Evolutionary conservation across 345 rosid species (phyloP).

Genomic region (Xanthoceras sorbifolium): DNA sequence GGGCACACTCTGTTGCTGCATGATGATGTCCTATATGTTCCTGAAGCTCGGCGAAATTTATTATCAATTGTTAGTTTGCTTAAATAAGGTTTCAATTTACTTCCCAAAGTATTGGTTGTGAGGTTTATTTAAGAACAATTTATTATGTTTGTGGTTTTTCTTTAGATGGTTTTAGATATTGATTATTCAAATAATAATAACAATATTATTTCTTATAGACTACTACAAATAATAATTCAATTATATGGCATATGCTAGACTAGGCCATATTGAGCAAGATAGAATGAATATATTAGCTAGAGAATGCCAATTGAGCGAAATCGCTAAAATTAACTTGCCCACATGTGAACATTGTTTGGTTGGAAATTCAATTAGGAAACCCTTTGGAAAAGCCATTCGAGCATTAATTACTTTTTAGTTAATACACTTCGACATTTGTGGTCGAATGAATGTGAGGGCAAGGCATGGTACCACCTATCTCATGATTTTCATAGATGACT

Average conservation of each 20-base stretch:
- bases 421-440: constrained; percentile 9
- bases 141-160: too few relatives aligned
- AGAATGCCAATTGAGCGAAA: neutral
- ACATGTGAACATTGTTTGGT: constrained; percentile 5
- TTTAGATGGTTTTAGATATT: too few relatives aligned
- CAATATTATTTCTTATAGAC: too few relatives aligned
- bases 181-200: too few relatives aligned
- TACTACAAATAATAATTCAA: too few relatives aligned
- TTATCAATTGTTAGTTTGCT: too few relatives aligned
- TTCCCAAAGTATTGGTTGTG: too few relatives aligned
- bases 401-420: constrained; percentile 1
- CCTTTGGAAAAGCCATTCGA: neutral
- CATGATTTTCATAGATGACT: constrained; percentile 6
- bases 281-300: constrained; percentile 5
- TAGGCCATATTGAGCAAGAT: neutral
- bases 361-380: constrained; percentile 9
- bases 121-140: too few relatives aligned
- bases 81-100: too few relatives aligned
- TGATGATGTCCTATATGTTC: too few relatives aligned
- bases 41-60: too few relatives aligned
- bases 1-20: too few relatives aligned
- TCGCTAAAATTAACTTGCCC: neutral
- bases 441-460: constrained; percentile 8
- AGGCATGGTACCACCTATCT: neutral
- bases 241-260: neutral